Base-by-base conservation (phyloP, 495 filamentous ascomycete genomes). In the Glarea lozoyensis region DNA sequence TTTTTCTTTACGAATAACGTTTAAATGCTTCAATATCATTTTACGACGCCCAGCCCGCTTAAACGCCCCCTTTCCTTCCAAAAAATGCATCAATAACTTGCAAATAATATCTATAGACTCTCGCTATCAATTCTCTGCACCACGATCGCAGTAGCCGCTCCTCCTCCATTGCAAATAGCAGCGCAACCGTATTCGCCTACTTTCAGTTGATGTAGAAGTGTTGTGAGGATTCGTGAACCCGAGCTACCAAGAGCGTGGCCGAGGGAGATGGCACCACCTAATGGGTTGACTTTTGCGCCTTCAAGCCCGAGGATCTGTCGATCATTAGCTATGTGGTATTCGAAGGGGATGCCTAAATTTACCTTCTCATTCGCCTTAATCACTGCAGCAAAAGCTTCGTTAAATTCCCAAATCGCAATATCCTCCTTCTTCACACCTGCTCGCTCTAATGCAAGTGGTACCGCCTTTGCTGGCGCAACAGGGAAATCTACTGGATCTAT, bases 141-240 rank as follows among this genome's bases (percentile, higher is more conserved):
- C 32, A 98, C 86, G 63, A 98, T 79, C 0, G 88, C 90, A 16
- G 83, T 88, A 2, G 89, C 86, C 4, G 87, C 90, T 34, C 90
- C 90, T 13, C 92, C 92, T 33, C 92, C 92, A 53, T 98, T 98
- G 65, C 92, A 98, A 45, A 98, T 95, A 9, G 90, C 90, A 13
- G 88, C 92, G 42, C 88, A 82, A 16, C 92, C 92, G 60, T 94
- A 96, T 67, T 98, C 84, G 13, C 88, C 92, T 23, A 80, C 76
- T 64, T 90, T 79, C 40, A 98, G 68, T 59, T 89, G 84, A 60
- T 98, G 92, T 42, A 98, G 70, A 38, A 96, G 62, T 0, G 88
- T 94, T 5, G 85, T 85, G 36, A 98, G 69, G 49, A 98, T 98
- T 24, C 92, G 76, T 17, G 86, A 92, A 11, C 92, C 92, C 0